Evolutionary conservation across 108 stramenopile species (phyloP).

Genomic region (Licmophora abbreviata): DNA sequence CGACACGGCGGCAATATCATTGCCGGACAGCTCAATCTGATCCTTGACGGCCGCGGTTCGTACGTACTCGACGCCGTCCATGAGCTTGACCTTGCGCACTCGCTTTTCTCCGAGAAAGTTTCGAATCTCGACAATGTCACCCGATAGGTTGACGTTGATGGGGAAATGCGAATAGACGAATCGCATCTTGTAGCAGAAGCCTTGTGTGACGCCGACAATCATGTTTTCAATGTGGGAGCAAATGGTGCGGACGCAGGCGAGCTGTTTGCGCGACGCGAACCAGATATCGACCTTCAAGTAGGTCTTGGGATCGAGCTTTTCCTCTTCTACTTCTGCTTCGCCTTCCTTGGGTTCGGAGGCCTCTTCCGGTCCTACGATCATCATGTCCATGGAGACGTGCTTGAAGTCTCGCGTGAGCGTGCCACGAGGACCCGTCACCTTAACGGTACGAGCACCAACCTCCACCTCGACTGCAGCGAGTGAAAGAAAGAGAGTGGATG

Average conservation of each 20-base stretch:
- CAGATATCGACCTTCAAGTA: slow-evolving; percentile 93
- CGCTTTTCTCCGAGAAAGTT: slow-evolving; percentile 99
- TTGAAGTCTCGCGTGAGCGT: slow-evolving; percentile 89
- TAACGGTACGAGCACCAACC: slow-evolving; percentile 80
- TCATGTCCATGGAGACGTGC: slow-evolving; percentile 88
- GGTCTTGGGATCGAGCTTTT: slow-evolving; percentile 24
- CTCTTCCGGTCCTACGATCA: slow-evolving; percentile 26
- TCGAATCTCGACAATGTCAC: slow-evolving; percentile 90
- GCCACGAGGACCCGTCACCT: slow-evolving; percentile 92
- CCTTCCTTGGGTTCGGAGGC: not conserved
- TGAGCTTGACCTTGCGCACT: slow-evolving; percentile 84
- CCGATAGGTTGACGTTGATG: slow-evolving; percentile 91
- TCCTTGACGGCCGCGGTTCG: slow-evolving; percentile 96
- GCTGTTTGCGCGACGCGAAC: slow-evolving; percentile 97
- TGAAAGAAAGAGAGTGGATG: not conserved
- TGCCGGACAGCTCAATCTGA: slow-evolving; percentile 94
- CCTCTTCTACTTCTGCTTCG: slow-evolving; percentile 31
- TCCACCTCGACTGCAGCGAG: slow-evolving; percentile 66
- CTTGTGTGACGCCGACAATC: slow-evolving; percentile 97
- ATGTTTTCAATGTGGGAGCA: slow-evolving; percentile 99
- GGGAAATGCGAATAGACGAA: slow-evolving; percentile 99
- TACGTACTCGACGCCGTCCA: slow-evolving; percentile 87
- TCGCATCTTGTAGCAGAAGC: slow-evolving; percentile 99
- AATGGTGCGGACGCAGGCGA: slow-evolving; percentile 95
- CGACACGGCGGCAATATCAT: slow-evolving; percentile 95